A percentile compares a stretch with the other conserved stretches of the same genome.
phyloP scores from a whole-genome alignment of 305 asterid species.

The Solanum hybrid region DNA sequence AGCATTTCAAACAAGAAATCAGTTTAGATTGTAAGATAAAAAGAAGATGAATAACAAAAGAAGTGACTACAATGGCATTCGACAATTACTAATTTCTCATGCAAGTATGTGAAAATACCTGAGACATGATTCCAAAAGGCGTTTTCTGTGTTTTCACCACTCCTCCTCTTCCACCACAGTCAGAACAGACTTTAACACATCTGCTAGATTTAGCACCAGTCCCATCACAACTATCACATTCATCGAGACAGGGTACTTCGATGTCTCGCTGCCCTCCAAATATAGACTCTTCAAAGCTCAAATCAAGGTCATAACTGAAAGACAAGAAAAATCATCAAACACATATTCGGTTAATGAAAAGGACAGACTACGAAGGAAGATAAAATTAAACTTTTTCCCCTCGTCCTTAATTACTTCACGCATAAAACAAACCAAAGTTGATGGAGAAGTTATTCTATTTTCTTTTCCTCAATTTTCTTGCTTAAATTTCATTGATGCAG shows the following conservation, averaged over 20 bases:
- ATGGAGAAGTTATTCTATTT: not conserved
- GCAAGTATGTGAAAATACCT: constrained; percentile 43
- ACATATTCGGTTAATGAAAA: not conserved
- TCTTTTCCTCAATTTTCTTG: not conserved
- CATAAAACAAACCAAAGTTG: not conserved
- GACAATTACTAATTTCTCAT: constrained; percentile 7
- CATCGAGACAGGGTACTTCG: constrained; percentile 50
- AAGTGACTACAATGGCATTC: not conserved
- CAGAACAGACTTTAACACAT: constrained; percentile 49
- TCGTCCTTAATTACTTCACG: not conserved
- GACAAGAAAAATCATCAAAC: not conserved
- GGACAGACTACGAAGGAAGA: not conserved
- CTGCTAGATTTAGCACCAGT: constrained; percentile 76
- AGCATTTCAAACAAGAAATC: not conserved
- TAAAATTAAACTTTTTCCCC: not conserved
- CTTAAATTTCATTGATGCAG: not conserved
- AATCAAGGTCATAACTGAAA: constrained; percentile 61
- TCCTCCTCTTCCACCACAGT: constrained; percentile 88
- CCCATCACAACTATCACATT: constrained; percentile 80
- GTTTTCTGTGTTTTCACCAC: constrained; percentile 61
- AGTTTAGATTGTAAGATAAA: not conserved
- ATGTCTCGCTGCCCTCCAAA: constrained; percentile 63
- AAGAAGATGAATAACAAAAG: not conserved
- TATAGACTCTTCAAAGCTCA: constrained; percentile 80
- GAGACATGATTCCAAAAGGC: constrained; percentile 83